Base-by-base conservation (phyloP, 2,329 filamentous ascomycete species). In the Fusarium solani-melongenae region DNA sequence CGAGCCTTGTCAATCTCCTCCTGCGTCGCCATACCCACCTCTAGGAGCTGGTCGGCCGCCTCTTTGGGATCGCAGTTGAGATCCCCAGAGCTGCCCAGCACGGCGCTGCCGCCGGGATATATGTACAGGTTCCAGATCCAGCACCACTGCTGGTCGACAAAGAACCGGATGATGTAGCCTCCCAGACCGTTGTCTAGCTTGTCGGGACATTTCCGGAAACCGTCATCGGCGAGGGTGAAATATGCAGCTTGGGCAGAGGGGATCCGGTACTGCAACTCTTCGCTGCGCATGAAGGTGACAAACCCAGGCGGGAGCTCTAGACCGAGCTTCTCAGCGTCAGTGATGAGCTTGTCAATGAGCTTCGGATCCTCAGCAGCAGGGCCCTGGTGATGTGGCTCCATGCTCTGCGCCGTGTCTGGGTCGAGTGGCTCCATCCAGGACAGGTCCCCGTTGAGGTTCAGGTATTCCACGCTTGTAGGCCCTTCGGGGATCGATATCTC, bases 371-470 rank as follows among this genome's bases (percentile, higher is more conserved):
- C n/a, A 15, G 24, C 41, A 15, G 55, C 55, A 22, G 55, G 55
- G 4, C 31, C 55, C 7, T 10, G 39, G 15, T 20, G 22, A 27
- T 38, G 10, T 1, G 2, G 1, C 20, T 22, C 17, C 44, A 62
- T 53, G 7, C 7, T 22, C 29, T 10, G 2, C 17, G 22, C 44
- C 17, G 22, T 53, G 1, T 38, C 2, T n/a, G 14, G 6, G 17
- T 41, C 14, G 15, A 24, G 24, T 5, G 33, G 41, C 14, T 34
- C 53, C 24, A 64, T 34, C 33, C 41, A 64, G 1, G 55, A 38
- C 6, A 64, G 27, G 31, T 60, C 55, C 9, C 62, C 62, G 20
- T 65, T 58, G 44, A 65, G 62, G 14, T 41, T 14, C 3, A 60
- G 17, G 15, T 60, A 60, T 12, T 65, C 55, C 3, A 65, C 31